Conservation (phyloP, 345 rosid genomes). For the Schrenkiella parvula region DNA sequence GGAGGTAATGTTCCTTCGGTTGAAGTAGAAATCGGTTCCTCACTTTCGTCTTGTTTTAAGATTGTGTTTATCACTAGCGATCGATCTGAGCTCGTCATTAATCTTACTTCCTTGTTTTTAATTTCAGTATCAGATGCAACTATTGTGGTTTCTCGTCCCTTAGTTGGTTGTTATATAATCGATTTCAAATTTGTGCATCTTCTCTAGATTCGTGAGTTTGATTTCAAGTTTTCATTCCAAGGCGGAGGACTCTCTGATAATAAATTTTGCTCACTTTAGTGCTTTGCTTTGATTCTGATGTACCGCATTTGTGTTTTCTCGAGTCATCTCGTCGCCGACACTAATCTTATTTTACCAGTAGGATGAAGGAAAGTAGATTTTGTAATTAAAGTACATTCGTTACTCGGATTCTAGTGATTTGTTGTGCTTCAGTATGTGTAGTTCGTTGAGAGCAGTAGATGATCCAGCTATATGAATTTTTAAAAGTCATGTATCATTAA, state of each 20-base stretch:
- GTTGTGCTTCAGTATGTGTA: not conserved
- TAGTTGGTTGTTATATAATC: not conserved
- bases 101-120: not conserved
- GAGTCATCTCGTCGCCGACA: constrained; percentile 14
- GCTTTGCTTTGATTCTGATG: not conserved
- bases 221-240: constrained; percentile 4
- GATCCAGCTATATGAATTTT: not conserved
- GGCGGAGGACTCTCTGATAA: not conserved
- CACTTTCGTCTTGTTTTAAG: not conserved
- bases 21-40: constrained; percentile 13
- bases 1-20: constrained; percentile 16
- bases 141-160: not conserved
- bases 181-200: constrained; percentile 21
- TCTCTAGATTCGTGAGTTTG: not conserved
- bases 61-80: not conserved
- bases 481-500: not conserved
- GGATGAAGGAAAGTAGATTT: not conserved
- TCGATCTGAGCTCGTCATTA: constrained; percentile 10
- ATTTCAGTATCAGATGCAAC: not conserved
- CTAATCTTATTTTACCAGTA: not conserved
- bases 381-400: not conserved
- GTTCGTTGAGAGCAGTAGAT: constrained; percentile 1
- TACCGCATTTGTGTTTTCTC: not conserved
- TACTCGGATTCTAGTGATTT: not conserved
- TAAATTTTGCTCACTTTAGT: not conserved